Evolutionary conservation across 2,329 filamentous ascomycete species (phyloP).

Genomic region (Emericellopsis cladophorae): DNA sequence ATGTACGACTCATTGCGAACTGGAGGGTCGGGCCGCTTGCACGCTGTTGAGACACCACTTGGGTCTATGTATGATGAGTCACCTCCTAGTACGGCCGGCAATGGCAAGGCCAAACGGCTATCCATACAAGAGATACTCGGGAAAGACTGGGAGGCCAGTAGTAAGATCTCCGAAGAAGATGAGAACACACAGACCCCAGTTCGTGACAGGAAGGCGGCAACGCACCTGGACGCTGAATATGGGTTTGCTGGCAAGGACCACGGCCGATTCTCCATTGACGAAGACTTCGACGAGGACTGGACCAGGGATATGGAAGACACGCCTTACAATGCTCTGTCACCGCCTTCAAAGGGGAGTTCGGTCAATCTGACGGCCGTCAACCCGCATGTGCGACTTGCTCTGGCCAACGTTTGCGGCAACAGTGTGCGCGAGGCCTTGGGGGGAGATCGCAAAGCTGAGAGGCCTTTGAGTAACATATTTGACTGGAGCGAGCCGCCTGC

Average conservation of each 20-base stretch:
- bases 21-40: conserved; percentile 51
- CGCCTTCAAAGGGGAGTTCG: conserved; percentile 36
- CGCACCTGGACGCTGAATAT: conserved; percentile 16
- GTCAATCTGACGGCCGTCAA: conserved; percentile 40
- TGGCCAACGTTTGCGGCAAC: conserved; percentile 39
- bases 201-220: conserved; percentile 11
- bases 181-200: conserved; percentile 39
- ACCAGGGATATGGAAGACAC: conserved; percentile 34
- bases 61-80: conserved; percentile 77
- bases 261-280: conserved; percentile 42
- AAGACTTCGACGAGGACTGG: conserved; percentile 54
- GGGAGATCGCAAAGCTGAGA: conserved; percentile 21
- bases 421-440: conserved; percentile 16
- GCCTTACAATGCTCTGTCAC: conserved; percentile 43
- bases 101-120: conserved; percentile 38
- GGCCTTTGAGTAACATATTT: conserved; percentile 57
- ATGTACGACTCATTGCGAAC: conserved; percentile 68
- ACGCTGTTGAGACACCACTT: conserved; percentile 56
- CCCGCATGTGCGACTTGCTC: conserved; percentile 39
- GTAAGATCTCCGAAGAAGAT: conserved; percentile 51
- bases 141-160: conserved; percentile 38
- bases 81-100: conserved; percentile 44
- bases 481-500: conserved; percentile 62
- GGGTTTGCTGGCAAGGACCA: conserved; percentile 25
- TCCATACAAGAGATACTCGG: conserved; percentile 48